Evolutionary conservation across 2,329 filamentous ascomycete genomes (phyloP).

Genomic region (Colletotrichum brevisporum): DNA sequence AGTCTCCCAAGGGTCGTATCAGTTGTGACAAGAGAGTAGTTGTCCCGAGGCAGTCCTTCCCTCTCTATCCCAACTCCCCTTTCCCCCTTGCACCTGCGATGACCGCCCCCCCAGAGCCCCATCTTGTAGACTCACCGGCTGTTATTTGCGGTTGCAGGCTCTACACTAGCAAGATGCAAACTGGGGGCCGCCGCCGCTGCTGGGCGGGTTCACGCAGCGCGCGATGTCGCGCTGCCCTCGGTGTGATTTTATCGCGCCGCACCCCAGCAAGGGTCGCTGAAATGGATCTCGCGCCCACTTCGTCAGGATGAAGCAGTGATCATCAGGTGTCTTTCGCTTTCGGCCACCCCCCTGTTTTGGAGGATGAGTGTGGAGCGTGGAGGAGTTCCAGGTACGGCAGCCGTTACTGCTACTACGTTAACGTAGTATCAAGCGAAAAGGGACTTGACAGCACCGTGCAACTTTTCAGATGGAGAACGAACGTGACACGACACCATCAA

Average conservation of each 20-base stretch:
- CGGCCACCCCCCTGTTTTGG: neutral
- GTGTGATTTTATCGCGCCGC: constrained; percentile 9
- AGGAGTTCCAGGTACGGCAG: constrained; percentile 2
- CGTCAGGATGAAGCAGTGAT: constrained; percentile 11
- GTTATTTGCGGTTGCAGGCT: constrained; percentile 15
- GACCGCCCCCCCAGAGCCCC: constrained; percentile 4
- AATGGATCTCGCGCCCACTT: constrained; percentile 22
- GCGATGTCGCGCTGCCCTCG: constrained; percentile 10
- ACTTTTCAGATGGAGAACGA: constrained; percentile 1
- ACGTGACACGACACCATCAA: constrained; percentile 7
- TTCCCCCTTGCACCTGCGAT: neutral
- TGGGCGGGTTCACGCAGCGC: neutral
- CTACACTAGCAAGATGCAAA: neutral
- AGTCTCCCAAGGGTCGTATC: constrained; percentile 7
- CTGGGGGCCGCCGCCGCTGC: neutral
- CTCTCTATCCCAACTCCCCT: constrained; percentile 1
- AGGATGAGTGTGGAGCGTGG: neutral
- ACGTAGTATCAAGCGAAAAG: constrained; percentile 5
- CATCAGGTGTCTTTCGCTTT: constrained; percentile 18
- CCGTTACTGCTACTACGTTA: neutral
- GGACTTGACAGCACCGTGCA: constrained; percentile 31
- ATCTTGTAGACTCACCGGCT: constrained; percentile 35
- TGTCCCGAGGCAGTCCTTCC: constrained; percentile 5
- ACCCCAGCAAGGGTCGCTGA: neutral
- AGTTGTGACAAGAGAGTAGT: constrained; percentile 24